A percentile compares a stretch with the other conserved stretches of the same genome.
Conservation (phyloP, 1,284 basidiomycete species). For the Moesziomyces parantarcticus region DNA sequence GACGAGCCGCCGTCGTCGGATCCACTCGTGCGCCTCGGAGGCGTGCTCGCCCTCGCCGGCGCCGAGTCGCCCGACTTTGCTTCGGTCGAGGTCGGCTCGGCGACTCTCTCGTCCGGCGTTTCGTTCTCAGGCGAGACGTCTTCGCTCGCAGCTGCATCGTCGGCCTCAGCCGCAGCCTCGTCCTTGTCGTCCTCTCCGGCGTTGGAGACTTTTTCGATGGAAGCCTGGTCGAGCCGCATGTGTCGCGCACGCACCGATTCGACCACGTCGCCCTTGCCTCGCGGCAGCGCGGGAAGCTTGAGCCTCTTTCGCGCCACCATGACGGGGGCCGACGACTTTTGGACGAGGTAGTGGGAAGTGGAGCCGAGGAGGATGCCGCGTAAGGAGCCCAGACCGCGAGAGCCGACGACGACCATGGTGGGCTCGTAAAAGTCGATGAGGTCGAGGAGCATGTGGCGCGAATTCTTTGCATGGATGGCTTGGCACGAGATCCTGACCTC, state of each 20-base stretch:
- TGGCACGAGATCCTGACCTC: conserved; percentile 89
- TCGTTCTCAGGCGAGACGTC: conserved; percentile 19
- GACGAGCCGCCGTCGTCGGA: conserved; percentile 1
- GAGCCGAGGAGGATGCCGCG: conserved; percentile 97
- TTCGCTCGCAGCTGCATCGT: conserved; percentile 3
- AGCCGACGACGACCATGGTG: conserved; percentile 93
- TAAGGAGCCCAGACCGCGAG: conserved; percentile 85
- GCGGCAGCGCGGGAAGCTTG: conserved; percentile 60
- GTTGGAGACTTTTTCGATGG: conserved; percentile 59
- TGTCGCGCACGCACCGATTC: conserved; percentile 60
- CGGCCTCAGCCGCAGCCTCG: conserved; percentile 12
- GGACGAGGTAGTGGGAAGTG: conserved; percentile 95
- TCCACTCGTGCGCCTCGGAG: conserved; percentile 2
- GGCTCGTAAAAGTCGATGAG: conserved; percentile 91
- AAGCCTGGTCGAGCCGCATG: conserved; percentile 64
- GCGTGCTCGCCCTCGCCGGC: background rate
- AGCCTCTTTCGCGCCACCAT: conserved; percentile 73
- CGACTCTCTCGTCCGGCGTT: background rate
- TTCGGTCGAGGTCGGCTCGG: background rate
- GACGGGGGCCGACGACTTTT: conserved; percentile 88
- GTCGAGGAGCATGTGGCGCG: conserved; percentile 87
- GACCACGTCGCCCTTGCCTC: conserved; percentile 65
- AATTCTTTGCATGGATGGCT: conserved; percentile 90
- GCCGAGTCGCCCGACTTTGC: background rate
- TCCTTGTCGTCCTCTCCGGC: conserved; percentile 21